Conservation (phyloP, 805 yeast species). For the Kazachstania bromeliacearum region DNA sequence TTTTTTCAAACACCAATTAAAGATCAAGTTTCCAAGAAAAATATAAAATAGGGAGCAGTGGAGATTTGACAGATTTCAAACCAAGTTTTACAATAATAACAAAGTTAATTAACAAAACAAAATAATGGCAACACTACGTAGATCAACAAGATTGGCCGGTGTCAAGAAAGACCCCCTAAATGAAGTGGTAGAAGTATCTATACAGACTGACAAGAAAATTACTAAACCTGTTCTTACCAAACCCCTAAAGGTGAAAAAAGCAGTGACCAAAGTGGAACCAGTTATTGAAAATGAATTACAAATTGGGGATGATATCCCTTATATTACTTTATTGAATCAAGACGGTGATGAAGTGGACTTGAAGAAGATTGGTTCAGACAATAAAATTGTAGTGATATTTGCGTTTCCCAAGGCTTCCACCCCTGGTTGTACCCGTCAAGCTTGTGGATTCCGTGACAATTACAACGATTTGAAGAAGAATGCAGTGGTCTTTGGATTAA, state of each 20-base stretch:
- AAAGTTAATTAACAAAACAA: no score
- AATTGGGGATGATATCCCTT: slow-evolving; percentile 61
- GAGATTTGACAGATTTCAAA: no score
- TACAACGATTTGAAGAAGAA: slow-evolving; percentile 33
- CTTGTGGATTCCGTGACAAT: slow-evolving; percentile 73
- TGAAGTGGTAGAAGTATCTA: slow-evolving; percentile 5
- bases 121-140: slow-evolving; percentile 22
- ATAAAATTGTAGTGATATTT: slow-evolving; percentile 44
- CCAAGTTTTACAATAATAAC: slow-evolving; percentile 14
- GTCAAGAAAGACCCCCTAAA: slow-evolving; percentile 7
- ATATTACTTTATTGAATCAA: slow-evolving; percentile 54
- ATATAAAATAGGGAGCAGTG: no score
- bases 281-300: slow-evolving; percentile 21
- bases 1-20: no score
- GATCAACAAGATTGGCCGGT: slow-evolving; percentile 23
- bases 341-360: slow-evolving; percentile 54
- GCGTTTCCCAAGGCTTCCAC: slow-evolving; percentile 91
- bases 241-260: slow-evolving; percentile 9
- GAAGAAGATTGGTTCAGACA: slow-evolving; percentile 31
- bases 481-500: slow-evolving; percentile 63
- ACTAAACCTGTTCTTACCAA: background rate
- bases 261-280: background rate
- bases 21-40: no score
- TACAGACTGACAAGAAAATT: background rate
- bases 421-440: slow-evolving; percentile 96